A percentile compares a stretch with the other conserved stretches of the same genome.
Conservation (phyloP, 805 yeast genomes). For the Candida golubevii region DNA sequence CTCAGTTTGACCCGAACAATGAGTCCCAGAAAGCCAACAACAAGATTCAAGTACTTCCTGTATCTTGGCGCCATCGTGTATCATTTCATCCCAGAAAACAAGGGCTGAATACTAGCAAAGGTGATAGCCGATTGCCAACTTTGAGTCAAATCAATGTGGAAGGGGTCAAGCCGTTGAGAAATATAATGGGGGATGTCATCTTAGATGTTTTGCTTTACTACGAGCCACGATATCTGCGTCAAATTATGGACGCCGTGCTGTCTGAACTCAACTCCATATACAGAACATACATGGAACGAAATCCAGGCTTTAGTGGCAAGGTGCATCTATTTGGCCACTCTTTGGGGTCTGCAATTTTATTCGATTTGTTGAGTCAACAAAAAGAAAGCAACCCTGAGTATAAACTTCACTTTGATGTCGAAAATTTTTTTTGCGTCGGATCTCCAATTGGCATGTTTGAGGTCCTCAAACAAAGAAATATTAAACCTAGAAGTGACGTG, state of each 20-base stretch:
- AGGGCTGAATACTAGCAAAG: conserved; percentile 33
- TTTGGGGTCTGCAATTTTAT: conserved; percentile 78
- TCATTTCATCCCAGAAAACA: conserved; percentile 52
- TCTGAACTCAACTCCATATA: conserved; percentile 61
- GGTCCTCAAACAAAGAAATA: conserved; percentile 59
- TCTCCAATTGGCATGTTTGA: conserved; percentile 89
- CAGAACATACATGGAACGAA: conserved; percentile 50
- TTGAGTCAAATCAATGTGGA: conserved; percentile 70
- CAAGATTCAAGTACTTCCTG: conserved; percentile 79
- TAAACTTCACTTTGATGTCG: conserved; percentile 61
- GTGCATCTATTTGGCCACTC: conserved; percentile 89
- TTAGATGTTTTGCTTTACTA: conserved; percentile 75
- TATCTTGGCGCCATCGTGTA: conserved; percentile 83
- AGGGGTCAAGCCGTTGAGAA: conserved; percentile 72
- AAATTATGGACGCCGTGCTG: conserved; percentile 60
- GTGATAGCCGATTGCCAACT: conserved; percentile 50
- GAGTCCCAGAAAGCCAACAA: conserved; percentile 35
- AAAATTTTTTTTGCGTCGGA: conserved; percentile 75
- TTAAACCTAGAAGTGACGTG: conserved; percentile 40
- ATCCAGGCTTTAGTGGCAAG: conserved; percentile 75
- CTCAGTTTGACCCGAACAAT: conserved; percentile 16
- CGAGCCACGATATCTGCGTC: conserved; percentile 61
- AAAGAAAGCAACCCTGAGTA: conserved; percentile 25
- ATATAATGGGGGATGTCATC: conserved; percentile 79
- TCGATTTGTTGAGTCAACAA: conserved; percentile 64